Evolutionary conservation across 83 land plant genomes (phyloP).

Genomic region (Thuja plicata): DNA sequence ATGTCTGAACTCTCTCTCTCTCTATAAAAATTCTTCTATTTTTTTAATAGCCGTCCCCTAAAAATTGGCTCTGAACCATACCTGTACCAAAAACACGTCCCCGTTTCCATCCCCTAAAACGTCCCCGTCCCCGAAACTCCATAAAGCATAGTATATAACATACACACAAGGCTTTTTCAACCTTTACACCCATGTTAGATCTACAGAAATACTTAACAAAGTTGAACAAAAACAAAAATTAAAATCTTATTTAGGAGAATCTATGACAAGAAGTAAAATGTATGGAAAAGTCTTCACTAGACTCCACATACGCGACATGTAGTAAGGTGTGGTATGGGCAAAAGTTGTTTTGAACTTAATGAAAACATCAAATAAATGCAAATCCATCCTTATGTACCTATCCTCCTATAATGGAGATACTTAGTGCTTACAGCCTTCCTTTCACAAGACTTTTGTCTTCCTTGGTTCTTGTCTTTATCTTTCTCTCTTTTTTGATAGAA

Average conservation of each 20-base stretch:
- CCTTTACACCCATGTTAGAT: background rate
- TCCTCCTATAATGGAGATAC: background rate
- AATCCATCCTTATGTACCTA: background rate
- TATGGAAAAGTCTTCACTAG: background rate
- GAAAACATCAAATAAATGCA: background rate
- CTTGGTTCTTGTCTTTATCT: background rate
- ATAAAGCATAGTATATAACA: no score
- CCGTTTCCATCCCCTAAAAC: no score
- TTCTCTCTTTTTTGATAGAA: background rate
- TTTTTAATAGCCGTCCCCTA: no score
- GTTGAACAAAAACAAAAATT: background rate
- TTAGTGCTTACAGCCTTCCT: background rate
- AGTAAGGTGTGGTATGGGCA: background rate
- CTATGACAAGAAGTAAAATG: no score
- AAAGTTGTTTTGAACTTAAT: background rate
- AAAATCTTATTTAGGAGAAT: no score
- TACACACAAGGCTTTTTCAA: background rate
- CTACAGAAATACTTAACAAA: background rate
- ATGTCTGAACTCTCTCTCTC: no score
- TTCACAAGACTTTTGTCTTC: background rate
- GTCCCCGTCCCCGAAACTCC: no score
- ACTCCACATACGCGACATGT: background rate
- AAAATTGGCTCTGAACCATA: no score
- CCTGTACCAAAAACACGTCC: no score
- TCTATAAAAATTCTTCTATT: no score